Percentiles rank a stretch among this genome's conserved stretches.
These are phyloP conservation scores for Pythium diclinum DNA, from an alignment of 352 stramenopile genomes.

Conservation along the genomic window DNA sequence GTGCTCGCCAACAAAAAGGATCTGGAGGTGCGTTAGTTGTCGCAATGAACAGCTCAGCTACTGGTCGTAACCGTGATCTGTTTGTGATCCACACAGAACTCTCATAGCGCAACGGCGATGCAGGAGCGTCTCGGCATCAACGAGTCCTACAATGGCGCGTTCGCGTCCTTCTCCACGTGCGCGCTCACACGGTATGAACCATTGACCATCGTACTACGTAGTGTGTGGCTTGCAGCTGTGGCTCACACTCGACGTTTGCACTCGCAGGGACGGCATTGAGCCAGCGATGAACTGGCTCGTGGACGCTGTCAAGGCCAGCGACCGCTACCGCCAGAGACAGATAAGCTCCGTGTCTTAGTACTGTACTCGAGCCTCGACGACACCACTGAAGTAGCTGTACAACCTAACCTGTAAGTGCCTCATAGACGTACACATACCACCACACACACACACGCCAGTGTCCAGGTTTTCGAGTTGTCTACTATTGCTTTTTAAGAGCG, in stretches of 20 bases:
- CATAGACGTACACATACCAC: constrained; percentile 2
- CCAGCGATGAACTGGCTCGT: constrained; percentile 73
- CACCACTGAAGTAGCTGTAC: background rate
- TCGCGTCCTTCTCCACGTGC: constrained; percentile 55
- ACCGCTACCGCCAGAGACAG: constrained; percentile 46
- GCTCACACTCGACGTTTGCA: background rate
- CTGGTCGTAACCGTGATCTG: background rate
- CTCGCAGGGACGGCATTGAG: constrained; percentile 57
- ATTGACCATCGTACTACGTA: background rate
- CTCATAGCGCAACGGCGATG: constrained; percentile 41
- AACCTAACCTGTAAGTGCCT: background rate
- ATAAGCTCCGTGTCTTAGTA: background rate
- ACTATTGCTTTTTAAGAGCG: constrained; percentile 7
- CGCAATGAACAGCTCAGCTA: background rate
- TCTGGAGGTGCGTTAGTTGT: constrained; percentile 33
- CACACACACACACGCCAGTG: background rate
- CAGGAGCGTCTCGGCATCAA: constrained; percentile 38
- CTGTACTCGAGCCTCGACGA: background rate
- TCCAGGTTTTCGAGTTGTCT: background rate
- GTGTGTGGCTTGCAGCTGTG: background rate
- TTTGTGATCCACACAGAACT: constrained; percentile 25
- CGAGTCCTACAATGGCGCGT: constrained; percentile 34
- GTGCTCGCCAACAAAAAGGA: constrained; percentile 92
- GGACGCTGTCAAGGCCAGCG: constrained; percentile 61
- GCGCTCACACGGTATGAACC: constrained; percentile 46